Evolutionary conservation across 139 green algal species (phyloP).

Genomic region (Marvania coccoides): DNA sequence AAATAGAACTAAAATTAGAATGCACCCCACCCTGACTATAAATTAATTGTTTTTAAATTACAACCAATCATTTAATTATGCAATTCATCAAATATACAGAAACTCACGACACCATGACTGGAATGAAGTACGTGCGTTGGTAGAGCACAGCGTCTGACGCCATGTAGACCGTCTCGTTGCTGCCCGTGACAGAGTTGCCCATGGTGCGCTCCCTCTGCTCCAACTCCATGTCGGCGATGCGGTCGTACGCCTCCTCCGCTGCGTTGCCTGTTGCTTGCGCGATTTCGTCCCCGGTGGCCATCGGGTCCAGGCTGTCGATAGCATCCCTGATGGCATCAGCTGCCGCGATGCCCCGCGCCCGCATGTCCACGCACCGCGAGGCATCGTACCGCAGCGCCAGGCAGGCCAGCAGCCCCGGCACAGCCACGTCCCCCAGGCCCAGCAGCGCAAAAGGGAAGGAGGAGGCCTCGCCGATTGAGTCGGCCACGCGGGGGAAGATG

Average conservation of each 20-base stretch:
- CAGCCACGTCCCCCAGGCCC: conserved; percentile 82
- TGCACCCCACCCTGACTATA: no score
- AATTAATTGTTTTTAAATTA: no score
- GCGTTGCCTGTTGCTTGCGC: conserved; percentile 43
- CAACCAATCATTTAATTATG: no score
- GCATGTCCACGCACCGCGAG: conserved; percentile 47
- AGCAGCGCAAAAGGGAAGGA: conserved; percentile 76
- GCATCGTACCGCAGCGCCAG: conserved; percentile 75
- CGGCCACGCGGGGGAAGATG: conserved; percentile 67
- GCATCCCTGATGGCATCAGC: conserved; percentile 45
- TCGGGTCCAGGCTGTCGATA: conserved; percentile 25
- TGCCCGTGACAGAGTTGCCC: conserved; percentile 6
- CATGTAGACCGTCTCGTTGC: conserved; percentile 3
- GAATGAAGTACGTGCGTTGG: conserved; percentile 66
- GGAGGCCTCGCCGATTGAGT: conserved; percentile 33
- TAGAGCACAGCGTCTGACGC: conserved; percentile 54
- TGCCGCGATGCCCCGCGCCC: conserved; percentile 39
- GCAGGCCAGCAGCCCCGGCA: conserved; percentile 77
- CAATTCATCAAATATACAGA: no score
- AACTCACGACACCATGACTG: conserved; percentile 48
- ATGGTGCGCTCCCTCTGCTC: conserved; percentile 22
- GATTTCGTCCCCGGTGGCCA: conserved; percentile 29
- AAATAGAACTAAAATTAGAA: no score
- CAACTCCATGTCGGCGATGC: conserved; percentile 37
- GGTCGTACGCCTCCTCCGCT: conserved; percentile 54